A percentile compares a stretch with the other conserved stretches of the same genome.
phyloP scores from a whole-genome alignment of 1,284 basidiomycete genomes.

The Sanghuangporus weigelae region DNA sequence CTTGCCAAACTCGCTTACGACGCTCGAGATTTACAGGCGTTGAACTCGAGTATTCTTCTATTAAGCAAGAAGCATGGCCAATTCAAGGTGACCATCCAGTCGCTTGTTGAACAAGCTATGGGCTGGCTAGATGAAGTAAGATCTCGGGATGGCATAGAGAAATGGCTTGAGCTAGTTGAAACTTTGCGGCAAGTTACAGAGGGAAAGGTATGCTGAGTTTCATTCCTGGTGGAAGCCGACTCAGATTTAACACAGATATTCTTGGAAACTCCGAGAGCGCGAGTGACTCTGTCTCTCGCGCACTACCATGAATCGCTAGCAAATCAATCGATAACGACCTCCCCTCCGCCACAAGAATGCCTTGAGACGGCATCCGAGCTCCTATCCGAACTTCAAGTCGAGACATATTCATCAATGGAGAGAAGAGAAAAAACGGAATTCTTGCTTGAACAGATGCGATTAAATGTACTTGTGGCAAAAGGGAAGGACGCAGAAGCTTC shows the following conservation, averaged over 20 bases:
- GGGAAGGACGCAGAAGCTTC: slow-evolving; percentile 58
- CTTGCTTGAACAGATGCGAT: slow-evolving; percentile 96
- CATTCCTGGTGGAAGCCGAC: background rate
- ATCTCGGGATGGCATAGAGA: slow-evolving; percentile 58
- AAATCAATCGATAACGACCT: slow-evolving; percentile 34
- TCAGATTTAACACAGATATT: slow-evolving; percentile 66
- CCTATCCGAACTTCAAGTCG: slow-evolving; percentile 93
- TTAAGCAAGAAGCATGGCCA: slow-evolving; percentile 98
- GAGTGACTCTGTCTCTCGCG: slow-evolving; percentile 83
- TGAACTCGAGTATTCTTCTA: slow-evolving; percentile 70
- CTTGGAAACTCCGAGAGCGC: slow-evolving; percentile 93
- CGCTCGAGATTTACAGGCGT: slow-evolving; percentile 59
- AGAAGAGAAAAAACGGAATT: slow-evolving; percentile 98
- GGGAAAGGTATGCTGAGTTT: slow-evolving; percentile 68
- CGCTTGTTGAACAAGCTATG: slow-evolving; percentile 86
- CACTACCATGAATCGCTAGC: slow-evolving; percentile 76
- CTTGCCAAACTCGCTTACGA: slow-evolving; percentile 71
- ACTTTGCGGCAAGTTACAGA: slow-evolving; percentile 91
- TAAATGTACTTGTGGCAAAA: slow-evolving; percentile 69
- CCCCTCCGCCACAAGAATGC: slow-evolving; percentile 47
- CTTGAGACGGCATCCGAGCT: slow-evolving; percentile 83
- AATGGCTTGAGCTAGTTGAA: slow-evolving; percentile 86
- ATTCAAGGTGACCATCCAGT: slow-evolving; percentile 84
- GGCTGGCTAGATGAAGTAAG: slow-evolving; percentile 75
- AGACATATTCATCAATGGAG: slow-evolving; percentile 99